Conservation (phyloP, 352 stramenopile genomes). For the Pythium biforme region DNA sequence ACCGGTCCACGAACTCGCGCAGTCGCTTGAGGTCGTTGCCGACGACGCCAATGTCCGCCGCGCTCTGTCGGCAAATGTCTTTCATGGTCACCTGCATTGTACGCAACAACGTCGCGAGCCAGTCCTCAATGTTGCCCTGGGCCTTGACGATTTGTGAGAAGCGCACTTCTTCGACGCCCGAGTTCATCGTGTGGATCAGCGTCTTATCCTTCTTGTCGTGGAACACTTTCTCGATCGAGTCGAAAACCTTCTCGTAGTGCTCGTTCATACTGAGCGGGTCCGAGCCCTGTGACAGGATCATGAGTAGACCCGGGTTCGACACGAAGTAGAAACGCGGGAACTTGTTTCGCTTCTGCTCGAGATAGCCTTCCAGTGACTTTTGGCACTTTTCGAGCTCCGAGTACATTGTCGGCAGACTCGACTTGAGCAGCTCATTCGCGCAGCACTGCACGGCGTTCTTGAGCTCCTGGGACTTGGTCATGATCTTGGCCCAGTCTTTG, state of each 20-base stretch:
- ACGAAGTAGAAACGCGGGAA: slow-evolving; percentile 99
- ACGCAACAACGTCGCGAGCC: slow-evolving; percentile 94
- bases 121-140: slow-evolving; percentile 98
- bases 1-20: slow-evolving; percentile 93
- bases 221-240: slow-evolving; percentile 97
- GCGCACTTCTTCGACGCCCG: slow-evolving; percentile 93
- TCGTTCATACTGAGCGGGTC: slow-evolving; percentile 98
- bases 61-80: slow-evolving; percentile 93
- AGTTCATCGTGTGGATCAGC: slow-evolving; percentile 92
- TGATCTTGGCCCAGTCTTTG: slow-evolving; percentile 99
- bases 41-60: slow-evolving; percentile 90
- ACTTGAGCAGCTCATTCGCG: slow-evolving; percentile 96
- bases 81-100: slow-evolving; percentile 98
- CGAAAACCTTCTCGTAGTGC: slow-evolving; percentile 99
- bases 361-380: slow-evolving; percentile 97
- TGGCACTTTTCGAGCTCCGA: slow-evolving; percentile 98
- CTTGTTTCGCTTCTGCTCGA: slow-evolving; percentile 98
- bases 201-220: slow-evolving; percentile 99
- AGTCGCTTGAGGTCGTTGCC: slow-evolving; percentile 91
- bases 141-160: slow-evolving; percentile 95
- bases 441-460: slow-evolving; percentile 94
- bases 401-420: slow-evolving; percentile 96
- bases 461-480: slow-evolving; percentile 90
- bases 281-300: slow-evolving; percentile 96
- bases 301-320: slow-evolving; percentile 96